Percentiles rank a stretch among this genome's conserved stretches.
These are phyloP conservation scores for Macrolepiota albuminosa DNA, from an alignment of 768 basidiomycete species.

Conservation along the genomic window DNA sequence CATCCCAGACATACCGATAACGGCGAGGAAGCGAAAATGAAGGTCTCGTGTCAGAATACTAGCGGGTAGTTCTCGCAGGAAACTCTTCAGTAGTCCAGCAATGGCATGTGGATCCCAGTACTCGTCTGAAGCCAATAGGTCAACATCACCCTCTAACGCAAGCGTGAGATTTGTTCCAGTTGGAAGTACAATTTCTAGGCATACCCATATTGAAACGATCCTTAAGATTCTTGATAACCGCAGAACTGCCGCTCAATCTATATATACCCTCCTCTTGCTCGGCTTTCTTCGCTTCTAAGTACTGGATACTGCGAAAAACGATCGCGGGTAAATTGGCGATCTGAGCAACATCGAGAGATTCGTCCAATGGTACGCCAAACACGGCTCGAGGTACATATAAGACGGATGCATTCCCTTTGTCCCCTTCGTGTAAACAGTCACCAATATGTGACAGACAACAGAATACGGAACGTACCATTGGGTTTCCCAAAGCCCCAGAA, in stretches of 20 bases:
- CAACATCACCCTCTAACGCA: constrained; percentile 86
- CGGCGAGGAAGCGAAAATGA: constrained; percentile 85
- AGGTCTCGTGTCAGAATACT: constrained; percentile 91
- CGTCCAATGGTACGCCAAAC: constrained; percentile 84
- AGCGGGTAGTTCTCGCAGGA: constrained; percentile 87
- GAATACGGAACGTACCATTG: constrained; percentile 33
- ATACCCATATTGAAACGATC: constrained; percentile 89
- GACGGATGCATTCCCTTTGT: constrained; percentile 26
- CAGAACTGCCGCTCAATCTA: constrained; percentile 89
- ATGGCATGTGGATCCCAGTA: constrained; percentile 98
- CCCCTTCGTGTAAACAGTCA: constrained; percentile 22
- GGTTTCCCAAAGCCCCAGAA: constrained; percentile 91
- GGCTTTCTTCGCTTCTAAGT: constrained; percentile 89
- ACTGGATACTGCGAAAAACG: constrained; percentile 93
- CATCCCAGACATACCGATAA: constrained; percentile 70
- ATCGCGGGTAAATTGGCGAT: constrained; percentile 92
- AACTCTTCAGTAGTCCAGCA: constrained; percentile 90
- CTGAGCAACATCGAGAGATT: constrained; percentile 83
- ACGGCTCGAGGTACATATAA: constrained; percentile 62
- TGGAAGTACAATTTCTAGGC: constrained; percentile 21
- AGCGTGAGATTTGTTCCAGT: constrained; percentile 6
- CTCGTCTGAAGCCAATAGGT: constrained; percentile 82
- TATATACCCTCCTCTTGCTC: constrained; percentile 98
- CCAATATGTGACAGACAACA: neutral
- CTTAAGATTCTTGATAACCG: constrained; percentile 89